phyloP scores from a whole-genome alignment of 2,329 filamentous ascomycete species.

The Dactylellina drechsleri region DNA sequence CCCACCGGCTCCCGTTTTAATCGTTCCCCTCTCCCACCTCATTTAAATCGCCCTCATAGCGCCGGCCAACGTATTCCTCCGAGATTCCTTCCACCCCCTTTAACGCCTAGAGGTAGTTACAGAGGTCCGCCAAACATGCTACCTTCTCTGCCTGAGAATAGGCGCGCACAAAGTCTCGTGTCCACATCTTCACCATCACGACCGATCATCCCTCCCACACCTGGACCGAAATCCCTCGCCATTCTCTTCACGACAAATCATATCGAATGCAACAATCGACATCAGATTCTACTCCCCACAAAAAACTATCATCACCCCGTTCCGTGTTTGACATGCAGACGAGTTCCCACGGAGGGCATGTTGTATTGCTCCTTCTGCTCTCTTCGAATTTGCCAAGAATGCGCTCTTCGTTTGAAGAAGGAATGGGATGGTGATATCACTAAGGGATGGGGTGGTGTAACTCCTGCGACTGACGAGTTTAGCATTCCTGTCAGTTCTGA shows the following conservation, averaged over 20 bases:
- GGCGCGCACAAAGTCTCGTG: slow-evolving; percentile 38
- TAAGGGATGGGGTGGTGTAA: slow-evolving; percentile 48
- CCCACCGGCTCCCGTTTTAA: slow-evolving; percentile 31
- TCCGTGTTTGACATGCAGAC: slow-evolving; percentile 46
- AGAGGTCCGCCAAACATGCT: slow-evolving; percentile 32
- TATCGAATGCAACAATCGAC: slow-evolving; percentile 46
- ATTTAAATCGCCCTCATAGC: slow-evolving; percentile 36
- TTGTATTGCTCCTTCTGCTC: slow-evolving; percentile 46
- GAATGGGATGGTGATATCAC: slow-evolving; percentile 54
- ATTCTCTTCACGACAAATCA: slow-evolving; percentile 41
- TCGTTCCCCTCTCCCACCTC: slow-evolving; percentile 25
- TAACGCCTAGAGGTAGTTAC: slow-evolving; percentile 31
- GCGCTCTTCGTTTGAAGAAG: slow-evolving; percentile 38
- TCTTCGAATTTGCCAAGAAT: slow-evolving; percentile 47
- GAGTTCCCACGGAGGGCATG: slow-evolving; percentile 45
- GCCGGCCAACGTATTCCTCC: slow-evolving; percentile 47
- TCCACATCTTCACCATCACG: background rate
- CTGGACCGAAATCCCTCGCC: slow-evolving; percentile 45
- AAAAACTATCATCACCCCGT: slow-evolving; percentile 52
- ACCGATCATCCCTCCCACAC: slow-evolving; percentile 49
- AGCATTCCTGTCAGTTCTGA: slow-evolving; percentile 32
- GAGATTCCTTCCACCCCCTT: slow-evolving; percentile 25
- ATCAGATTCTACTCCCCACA: slow-evolving; percentile 38
- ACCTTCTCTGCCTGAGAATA: slow-evolving; percentile 47
- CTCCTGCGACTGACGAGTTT: slow-evolving; percentile 46